Evolutionary conservation across 1,139 yeast species (phyloP).

Genomic region (Debaryomyces sp.): DNA sequence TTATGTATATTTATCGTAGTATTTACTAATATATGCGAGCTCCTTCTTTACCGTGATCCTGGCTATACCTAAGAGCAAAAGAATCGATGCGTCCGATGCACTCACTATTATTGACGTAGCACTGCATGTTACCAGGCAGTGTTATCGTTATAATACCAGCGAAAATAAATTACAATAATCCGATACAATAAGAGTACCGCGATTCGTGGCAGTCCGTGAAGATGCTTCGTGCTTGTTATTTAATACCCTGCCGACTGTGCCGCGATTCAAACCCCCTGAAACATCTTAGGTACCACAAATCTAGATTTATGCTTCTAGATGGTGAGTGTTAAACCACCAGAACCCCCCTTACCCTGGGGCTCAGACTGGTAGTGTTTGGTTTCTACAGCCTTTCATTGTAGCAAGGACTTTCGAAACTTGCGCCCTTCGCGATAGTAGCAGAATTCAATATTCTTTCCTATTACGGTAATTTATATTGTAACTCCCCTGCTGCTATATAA

Average conservation of each 20-base stretch:
- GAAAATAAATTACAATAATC: neutral
- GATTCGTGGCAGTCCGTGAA: neutral
- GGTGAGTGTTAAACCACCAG: neutral
- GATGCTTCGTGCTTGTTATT: neutral
- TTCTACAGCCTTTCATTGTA: neutral
- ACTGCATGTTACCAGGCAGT: neutral
- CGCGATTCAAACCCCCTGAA: neutral
- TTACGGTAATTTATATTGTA: neutral
- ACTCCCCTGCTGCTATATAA: neutral
- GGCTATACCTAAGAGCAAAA: neutral
- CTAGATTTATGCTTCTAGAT: neutral
- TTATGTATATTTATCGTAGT: neutral
- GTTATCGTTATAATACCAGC: neutral
- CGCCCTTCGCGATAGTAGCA: neutral
- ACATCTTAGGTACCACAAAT: neutral
- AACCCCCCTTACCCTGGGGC: neutral
- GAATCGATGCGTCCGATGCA: neutral
- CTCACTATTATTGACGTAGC: neutral
- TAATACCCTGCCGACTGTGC: neutral
- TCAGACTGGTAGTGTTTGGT: neutral
- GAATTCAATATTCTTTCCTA: neutral
- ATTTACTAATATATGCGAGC: neutral
- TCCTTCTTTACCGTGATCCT: neutral
- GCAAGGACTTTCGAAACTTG: neutral
- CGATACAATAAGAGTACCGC: neutral